Base-by-base conservation (phyloP, 2,329 filamentous ascomycete species). In the Pyrenochaeta sp. region DNA sequence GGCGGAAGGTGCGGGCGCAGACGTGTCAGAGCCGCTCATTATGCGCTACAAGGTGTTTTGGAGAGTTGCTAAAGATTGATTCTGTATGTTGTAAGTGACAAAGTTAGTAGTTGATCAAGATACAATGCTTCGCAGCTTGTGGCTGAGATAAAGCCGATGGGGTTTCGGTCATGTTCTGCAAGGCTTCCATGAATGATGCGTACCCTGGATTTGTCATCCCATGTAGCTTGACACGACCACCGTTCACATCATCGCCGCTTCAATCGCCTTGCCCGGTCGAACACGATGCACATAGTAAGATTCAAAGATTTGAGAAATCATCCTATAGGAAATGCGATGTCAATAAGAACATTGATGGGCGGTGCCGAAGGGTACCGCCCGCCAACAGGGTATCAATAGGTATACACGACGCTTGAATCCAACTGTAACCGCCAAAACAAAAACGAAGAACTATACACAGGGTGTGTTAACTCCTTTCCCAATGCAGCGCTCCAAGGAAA, bases 131-230 rank as follows among this genome's bases (percentile, higher is more conserved):
- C 56, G 63, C 57, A 63, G 58, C 60, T 41, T 48, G 48, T 52
- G 47, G 58, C 56, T 60, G 57, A 65, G 45, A 60, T 54, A 35
- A 36, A 55, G 60, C 61, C 58, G 36, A 56, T 33, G 54, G 52
- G 56, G 54, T 51, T 69, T 67, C 64, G 54, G 62, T 71, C 67
- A 66, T 61, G 58, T 75, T 75, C 72, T 63, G 58, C 58, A 63
- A 69, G 66, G 66, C 63, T 74, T 74, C 71, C 64, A 75, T 62
- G 43, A 43, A 29, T 53, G 58, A 51, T 44, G 58, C 60, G 64
- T 63, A 60, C 61, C 68, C 62, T 67, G 46, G 36, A 73, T 75
- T 75, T 73, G 72, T 75, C 62, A 74, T 70, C 68, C 20, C 18
- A 52, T 61, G 35, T 42, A 53, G 23, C 17, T 40, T 45, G 40